Conservation (phyloP, 179 eudicot species). For the Spergularia azorica region DNA sequence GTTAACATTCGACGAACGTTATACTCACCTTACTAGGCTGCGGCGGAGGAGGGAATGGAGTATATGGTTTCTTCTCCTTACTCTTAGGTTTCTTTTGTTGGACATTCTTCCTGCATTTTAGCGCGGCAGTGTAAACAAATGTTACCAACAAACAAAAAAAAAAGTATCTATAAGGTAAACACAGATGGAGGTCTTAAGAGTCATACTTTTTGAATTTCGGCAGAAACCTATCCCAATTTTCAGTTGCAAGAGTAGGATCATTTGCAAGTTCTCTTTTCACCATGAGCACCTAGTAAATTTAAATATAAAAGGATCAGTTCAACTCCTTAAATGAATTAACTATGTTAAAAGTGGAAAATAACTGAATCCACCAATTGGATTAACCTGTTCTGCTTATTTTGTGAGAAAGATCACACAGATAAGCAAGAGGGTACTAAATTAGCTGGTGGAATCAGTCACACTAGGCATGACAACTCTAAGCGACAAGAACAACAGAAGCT, state of each 20-base stretch:
- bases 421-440: background rate
- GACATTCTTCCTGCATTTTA: constrained; percentile 76
- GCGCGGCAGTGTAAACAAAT: background rate
- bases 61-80: constrained; percentile 83
- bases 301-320: constrained; percentile 17
- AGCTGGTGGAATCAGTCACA: background rate
- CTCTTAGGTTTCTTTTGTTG: constrained; percentile 82
- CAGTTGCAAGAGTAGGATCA: constrained; percentile 84
- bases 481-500: background rate
- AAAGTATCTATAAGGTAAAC: background rate
- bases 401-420: background rate
- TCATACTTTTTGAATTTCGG: constrained; percentile 84
- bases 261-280: constrained; percentile 86
- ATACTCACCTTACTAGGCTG: constrained; percentile 81
- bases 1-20: background rate
- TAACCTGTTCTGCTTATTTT: background rate
- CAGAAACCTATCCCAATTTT: constrained; percentile 95
- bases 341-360: background rate
- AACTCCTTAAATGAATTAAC: background rate
- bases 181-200: background rate
- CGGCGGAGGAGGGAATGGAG: constrained; percentile 97
- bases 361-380: background rate
- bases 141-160: background rate
- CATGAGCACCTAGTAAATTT: constrained; percentile 63
- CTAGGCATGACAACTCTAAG: background rate